Percentiles rank a stretch among this genome's conserved stretches.
Evolutionary conservation across 768 basidiomycete genomes (phyloP).

Genomic region (Podaxis sp.): DNA sequence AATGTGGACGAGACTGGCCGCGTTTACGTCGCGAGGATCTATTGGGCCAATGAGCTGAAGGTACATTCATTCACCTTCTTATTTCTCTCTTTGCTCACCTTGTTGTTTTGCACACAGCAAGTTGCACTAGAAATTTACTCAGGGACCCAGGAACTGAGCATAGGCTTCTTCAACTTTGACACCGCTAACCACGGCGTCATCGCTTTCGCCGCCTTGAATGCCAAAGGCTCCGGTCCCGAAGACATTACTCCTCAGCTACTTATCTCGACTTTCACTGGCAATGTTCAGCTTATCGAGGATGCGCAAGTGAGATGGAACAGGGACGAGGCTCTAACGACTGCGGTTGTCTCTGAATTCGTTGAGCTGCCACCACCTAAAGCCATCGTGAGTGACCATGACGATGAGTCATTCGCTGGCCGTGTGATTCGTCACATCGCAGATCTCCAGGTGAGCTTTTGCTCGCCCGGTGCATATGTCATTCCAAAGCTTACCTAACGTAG

Average conservation of each 20-base stretch:
- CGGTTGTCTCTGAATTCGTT: constrained; percentile 66
- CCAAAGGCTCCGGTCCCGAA: background rate
- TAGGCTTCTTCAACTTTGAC: constrained; percentile 12
- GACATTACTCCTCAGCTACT: constrained; percentile 52
- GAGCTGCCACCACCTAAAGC: constrained; percentile 64
- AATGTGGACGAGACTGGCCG: constrained; percentile 48
- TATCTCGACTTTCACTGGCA: constrained; percentile 79
- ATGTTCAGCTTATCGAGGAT: constrained; percentile 25
- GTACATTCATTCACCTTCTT: constrained; percentile 35
- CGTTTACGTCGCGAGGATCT: constrained; percentile 60
- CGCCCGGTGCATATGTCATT: background rate
- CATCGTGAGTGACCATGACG: constrained; percentile 33
- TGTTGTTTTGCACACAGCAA: constrained; percentile 29
- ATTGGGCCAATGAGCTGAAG: constrained; percentile 58
- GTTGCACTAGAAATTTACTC: constrained; percentile 45
- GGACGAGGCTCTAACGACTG: constrained; percentile 74
- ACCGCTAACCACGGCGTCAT: constrained; percentile 17
- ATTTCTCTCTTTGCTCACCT: constrained; percentile 4
- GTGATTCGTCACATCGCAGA: constrained; percentile 58
- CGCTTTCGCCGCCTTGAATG: constrained; percentile 13
- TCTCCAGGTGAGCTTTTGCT: constrained; percentile 46
- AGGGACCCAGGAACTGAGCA: background rate
- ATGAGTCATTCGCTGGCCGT: constrained; percentile 51
- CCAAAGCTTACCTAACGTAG: constrained; percentile 33
- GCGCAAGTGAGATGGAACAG: constrained; percentile 68